Percentiles rank a stretch among this genome's conserved stretches.
These are phyloP conservation scores for Enterocytospora artemiae DNA, from an alignment of 371 early-diverging fungal species.

Conservation along the genomic window DNA sequence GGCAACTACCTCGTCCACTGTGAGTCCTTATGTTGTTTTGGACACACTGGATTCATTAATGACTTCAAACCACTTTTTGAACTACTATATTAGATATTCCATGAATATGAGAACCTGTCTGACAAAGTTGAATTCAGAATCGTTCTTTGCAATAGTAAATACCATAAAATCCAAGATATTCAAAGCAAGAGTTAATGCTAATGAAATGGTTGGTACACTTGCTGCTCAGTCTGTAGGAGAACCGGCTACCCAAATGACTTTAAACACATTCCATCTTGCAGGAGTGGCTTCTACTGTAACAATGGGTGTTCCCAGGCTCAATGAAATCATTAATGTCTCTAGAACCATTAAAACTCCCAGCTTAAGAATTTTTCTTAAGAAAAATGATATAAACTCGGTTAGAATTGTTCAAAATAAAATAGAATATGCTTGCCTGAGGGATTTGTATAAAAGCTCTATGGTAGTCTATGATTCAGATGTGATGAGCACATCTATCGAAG, in stretches of 20 bases:
- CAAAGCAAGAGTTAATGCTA: conserved; percentile 76
- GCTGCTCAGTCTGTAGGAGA: conserved; percentile 99
- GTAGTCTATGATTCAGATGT: conserved; percentile 93
- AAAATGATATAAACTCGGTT: conserved; percentile 66
- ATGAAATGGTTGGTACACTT: conserved; percentile 97
- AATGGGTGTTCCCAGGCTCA: conserved; percentile 93
- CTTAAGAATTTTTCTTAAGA: conserved; percentile 70
- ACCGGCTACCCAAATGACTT: conserved; percentile 99
- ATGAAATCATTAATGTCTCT: conserved; percentile 97
- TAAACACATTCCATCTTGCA: conserved; percentile 98
- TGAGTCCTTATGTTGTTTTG: conserved; percentile 32
- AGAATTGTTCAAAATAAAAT: conserved; percentile 76
- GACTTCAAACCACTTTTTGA: conserved; percentile 16
- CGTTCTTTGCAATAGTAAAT: conserved; percentile 83
- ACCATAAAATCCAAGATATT: conserved; percentile 78
- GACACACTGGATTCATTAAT: conserved; percentile 9
- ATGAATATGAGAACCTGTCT: conserved; percentile 31
- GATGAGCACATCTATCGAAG: conserved; percentile 68
- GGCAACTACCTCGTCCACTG: not conserved
- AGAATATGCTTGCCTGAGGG: conserved; percentile 77
- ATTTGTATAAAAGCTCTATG: conserved; percentile 71
- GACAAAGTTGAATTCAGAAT: conserved; percentile 59
- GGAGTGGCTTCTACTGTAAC: conserved; percentile 95
- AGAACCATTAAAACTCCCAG: conserved; percentile 89
- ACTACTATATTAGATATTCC: conserved; percentile 27